Conservation (phyloP, 1,139 yeast genomes). For the Debaryomyces fabryi region DNA sequence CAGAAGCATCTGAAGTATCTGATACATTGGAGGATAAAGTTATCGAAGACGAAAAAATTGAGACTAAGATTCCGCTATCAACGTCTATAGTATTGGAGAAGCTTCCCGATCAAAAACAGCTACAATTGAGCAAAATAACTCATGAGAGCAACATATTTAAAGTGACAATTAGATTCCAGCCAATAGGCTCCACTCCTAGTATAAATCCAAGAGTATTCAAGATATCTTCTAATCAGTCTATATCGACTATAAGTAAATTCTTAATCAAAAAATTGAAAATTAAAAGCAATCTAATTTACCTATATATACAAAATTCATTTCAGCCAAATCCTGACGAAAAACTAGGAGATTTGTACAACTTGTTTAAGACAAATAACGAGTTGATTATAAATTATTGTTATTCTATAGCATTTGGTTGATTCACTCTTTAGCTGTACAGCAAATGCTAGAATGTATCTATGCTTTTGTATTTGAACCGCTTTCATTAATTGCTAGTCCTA, state of each 20-base stretch:
- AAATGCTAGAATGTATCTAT: background rate
- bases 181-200: slow-evolving; percentile 60
- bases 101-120: slow-evolving; percentile 19
- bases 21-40: slow-evolving; percentile 12
- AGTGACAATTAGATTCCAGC: slow-evolving; percentile 52
- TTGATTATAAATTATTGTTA: slow-evolving; percentile 58
- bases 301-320: slow-evolving; percentile 61
- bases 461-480: background rate
- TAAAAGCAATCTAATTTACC: slow-evolving; percentile 25
- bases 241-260: slow-evolving; percentile 49
- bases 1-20: slow-evolving; percentile 2
- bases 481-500: too few relatives aligned
- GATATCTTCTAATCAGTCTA: slow-evolving; percentile 48
- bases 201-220: slow-evolving; percentile 53
- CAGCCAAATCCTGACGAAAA: slow-evolving; percentile 63
- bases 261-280: slow-evolving; percentile 43
- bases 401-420: slow-evolving; percentile 58
- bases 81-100: slow-evolving; percentile 27
- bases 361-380: slow-evolving; percentile 52
- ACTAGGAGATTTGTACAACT: slow-evolving; percentile 47
- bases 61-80: slow-evolving; percentile 26
- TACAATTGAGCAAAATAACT: slow-evolving; percentile 12
- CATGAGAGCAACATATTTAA: slow-evolving; percentile 20
- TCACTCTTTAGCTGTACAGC: background rate
- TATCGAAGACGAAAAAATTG: slow-evolving; percentile 13